Base-by-base conservation (phyloP, 2,329 filamentous ascomycete species). In the Magnaporthiopsis incrustans region DNA sequence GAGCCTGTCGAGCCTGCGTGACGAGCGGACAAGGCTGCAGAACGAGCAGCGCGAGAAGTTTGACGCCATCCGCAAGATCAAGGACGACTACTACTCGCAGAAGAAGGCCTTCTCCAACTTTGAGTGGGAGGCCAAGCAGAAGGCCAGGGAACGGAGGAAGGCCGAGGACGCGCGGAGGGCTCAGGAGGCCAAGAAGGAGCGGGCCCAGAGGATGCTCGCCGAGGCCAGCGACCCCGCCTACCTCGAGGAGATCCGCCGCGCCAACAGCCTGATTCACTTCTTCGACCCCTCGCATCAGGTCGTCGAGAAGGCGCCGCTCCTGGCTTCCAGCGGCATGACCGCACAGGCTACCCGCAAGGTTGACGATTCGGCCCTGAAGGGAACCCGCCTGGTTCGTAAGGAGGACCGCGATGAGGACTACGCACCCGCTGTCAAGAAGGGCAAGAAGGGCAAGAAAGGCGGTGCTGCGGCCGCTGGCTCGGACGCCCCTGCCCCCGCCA, bases 21-120 rank as follows among this genome's bases (percentile, higher is more conserved):
- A 97, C 71, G 90, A 97, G 80, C 88, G 91, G 67, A 89, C 87
- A 74, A 91, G 89, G 80, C 85, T 95, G 63, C 89, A 96, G 72
- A 85, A 85, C 65, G 89, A 95, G 74, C 92, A 97, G 79, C 89
- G 96, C 76, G 88, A 90, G 74, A 96, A 94, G 77, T 97, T 87
- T 77, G 77, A 83, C 65, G 89, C 87, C 64, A 87, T 97, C 73
- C 91, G 89, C 75, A 89, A 92, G 75, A 79, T 96, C 78, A 96
- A 96, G 83, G 93, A 98, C 75, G 87, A 88, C 66, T 96, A 94
- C 83, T 95, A 89, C 79, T 81, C 85, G 70, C 85, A 87, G 70
- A 90, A 90, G 77, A 91, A 92, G 75, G 93, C 92, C n/a, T 91
- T 84, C 76, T 84, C 87, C 73, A 85, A 91, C 67, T 94, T 89